Base-by-base conservation (phyloP, 805 yeast species). In the Yarrowia sp. region DNA sequence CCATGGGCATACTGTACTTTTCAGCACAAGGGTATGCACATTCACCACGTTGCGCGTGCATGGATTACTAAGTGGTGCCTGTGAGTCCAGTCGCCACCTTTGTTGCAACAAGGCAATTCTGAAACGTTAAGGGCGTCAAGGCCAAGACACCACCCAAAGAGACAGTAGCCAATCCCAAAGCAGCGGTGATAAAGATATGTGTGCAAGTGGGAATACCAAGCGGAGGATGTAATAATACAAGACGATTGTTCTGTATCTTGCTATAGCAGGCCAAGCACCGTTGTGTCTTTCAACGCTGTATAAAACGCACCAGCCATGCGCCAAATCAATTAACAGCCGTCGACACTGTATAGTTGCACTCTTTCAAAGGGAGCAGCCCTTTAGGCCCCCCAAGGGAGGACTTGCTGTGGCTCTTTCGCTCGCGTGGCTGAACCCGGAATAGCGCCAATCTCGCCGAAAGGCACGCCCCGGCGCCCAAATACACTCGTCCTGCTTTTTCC, bases 41-140 rank as follows among this genome's bases (percentile, higher is more conserved):
- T 59, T 59, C 65, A 59, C 52, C 65, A 59, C 65, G 65, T 59
- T 59, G 65, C 65, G 65, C 65, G 65, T 59, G 65, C 65, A 59
- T 59, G 52, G 63, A 56, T 56, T 56, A 56, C 63, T 56, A 56
- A 56, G 63, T 53, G 59, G 59, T 53, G 59, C 59, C 59, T 53
- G 59, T 38, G 26, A 10, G 15, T n/a, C 8, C 26, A 38, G 59
- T 53, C 59, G 59, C 59, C 59, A 53, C 59, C 59, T 53, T 36
- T 16, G 43, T 53, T 40, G 58, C 43, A 53, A 53, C 58, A 53
- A 53, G 58, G 58, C 58, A 53, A 40, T 19, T 53, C 45, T 53
- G 59, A 53, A 53, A 53, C 59, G 45, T 38, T 53, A 53, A 53
- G 59, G 59, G 45, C 35, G 36, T 53, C 59, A 38, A 53, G 45